Evolutionary conservation across 371 early-diverging fungal species (phyloP), one percentile per base, ranked within the genome.

Genomic region (Sporodiniella umbellata): DNA sequence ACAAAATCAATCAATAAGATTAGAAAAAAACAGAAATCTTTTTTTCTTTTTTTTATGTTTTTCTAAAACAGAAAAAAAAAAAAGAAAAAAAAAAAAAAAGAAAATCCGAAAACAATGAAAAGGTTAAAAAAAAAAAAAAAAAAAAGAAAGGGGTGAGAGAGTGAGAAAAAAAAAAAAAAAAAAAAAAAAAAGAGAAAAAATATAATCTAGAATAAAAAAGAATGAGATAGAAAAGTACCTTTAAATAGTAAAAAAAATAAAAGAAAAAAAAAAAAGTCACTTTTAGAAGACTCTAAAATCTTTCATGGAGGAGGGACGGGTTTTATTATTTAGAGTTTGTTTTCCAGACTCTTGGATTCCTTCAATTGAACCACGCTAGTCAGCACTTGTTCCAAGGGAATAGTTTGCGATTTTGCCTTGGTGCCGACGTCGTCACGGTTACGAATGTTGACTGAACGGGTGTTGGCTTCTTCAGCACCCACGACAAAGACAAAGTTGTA

Each of bases 401-500:
- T 75, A 25, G 87, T 88, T 67, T 88, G 73, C 44, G 87, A 88
- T 80, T 89, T 90, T 46, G 80, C 81, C 78, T 91, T 92, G 57
- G 87, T 80, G 43, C 84, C 88, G 3, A 82, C 81, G 58, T 91
- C 90, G 61, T 93, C 94, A 25, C 93, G 81, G 75, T 86, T 84
- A 45, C 96, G 90, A 53, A 93, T 87, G 61, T 98, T 98, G 60
- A 99, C 96, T 8, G 91, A 85, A 22, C 81, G 60, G 26, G 86
- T 84, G 14, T 77, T 65, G 64, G 79, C 79, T 72, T 99, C 99
- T 66, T 95, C 91, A 25, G 80, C 85, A 42, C 99, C 99, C 30
- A 99, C 99, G 33, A 99, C 80, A 54, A 87, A 74, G 69, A 88
- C 91, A 59, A 89, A 88, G 75, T 96, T 94, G 68, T 88, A 98